Evolutionary conservation across 441 rosid genomes (phyloP).

Genomic region (Gossypium gossypioides): DNA sequence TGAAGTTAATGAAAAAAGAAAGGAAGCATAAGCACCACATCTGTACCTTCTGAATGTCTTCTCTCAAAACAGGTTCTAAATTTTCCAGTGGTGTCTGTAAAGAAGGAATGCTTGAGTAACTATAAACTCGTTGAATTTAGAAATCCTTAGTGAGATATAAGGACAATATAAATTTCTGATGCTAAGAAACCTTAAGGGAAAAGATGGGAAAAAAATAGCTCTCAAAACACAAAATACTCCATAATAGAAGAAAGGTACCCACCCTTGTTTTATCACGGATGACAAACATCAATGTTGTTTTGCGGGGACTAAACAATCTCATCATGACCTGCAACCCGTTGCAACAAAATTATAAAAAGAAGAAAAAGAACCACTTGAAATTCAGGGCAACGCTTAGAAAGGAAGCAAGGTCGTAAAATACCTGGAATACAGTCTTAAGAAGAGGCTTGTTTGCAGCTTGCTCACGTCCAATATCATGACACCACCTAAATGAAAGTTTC

Average conservation of each 20-base stretch:
- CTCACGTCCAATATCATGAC: slow-evolving; percentile 97
- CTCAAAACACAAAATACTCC: slow-evolving; percentile 1
- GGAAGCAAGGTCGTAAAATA: slow-evolving; percentile 16
- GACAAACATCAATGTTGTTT: slow-evolving; percentile 95
- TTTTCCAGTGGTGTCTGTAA: slow-evolving; percentile 90
- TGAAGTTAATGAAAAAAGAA: neutral
- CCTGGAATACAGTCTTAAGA: slow-evolving; percentile 97
- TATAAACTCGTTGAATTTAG: neutral
- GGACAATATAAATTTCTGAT: neutral
- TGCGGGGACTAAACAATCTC: slow-evolving; percentile 98
- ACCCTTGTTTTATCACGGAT: slow-evolving; percentile 99
- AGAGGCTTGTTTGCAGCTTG: slow-evolving; percentile 99
- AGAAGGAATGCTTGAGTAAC: slow-evolving; percentile 14
- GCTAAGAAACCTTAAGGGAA: neutral
- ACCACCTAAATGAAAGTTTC: slow-evolving; percentile 56
- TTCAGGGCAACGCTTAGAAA: slow-evolving; percentile 2
- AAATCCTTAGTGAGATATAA: slow-evolving; percentile 2
- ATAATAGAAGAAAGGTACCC: slow-evolving; percentile 17
- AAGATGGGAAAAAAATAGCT: neutral
- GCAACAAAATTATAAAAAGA: neutral
- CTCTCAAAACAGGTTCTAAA: slow-evolving; percentile 90
- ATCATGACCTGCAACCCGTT: slow-evolving; percentile 76
- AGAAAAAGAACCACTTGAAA: neutral
- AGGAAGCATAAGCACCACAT: slow-evolving; percentile 16
- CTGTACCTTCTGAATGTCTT: slow-evolving; percentile 89